Evolutionary conservation across 257 asterid genomes (phyloP).

Genomic region (Scutellaria baicalensis): DNA sequence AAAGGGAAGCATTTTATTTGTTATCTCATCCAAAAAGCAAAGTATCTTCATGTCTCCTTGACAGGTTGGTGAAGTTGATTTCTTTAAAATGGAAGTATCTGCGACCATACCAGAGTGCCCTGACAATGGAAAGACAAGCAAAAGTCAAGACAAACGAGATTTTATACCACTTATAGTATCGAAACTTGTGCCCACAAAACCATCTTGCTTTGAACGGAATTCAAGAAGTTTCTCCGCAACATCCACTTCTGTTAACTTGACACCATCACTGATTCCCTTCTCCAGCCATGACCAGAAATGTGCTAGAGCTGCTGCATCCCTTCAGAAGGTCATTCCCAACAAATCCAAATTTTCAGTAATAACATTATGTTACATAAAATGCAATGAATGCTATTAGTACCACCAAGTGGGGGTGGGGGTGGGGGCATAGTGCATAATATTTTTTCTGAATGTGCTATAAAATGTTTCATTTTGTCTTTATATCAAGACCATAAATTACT

Average conservation of each 20-base stretch:
- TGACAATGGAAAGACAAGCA: neutral
- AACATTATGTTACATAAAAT: neutral
- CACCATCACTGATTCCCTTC: slow-evolving; percentile 55
- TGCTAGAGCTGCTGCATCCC: slow-evolving; percentile 97
- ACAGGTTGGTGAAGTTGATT: neutral
- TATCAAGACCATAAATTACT: neutral
- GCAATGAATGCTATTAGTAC: neutral
- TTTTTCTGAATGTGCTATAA: neutral
- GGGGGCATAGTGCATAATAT: neutral
- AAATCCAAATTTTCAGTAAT: neutral
- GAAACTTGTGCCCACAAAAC: slow-evolving; percentile 86
- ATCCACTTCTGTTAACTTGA: slow-evolving; percentile 68
- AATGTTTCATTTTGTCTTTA: neutral
- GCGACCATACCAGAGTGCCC: neutral
- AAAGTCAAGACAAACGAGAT: slow-evolving; percentile 11
- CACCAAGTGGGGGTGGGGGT: neutral
- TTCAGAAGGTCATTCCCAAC: slow-evolving; percentile 22
- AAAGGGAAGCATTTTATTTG: no score
- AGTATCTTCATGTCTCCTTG: neutral
- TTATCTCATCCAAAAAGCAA: no score
- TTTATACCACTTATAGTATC: slow-evolving; percentile 94
- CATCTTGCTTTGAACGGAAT: slow-evolving; percentile 81
- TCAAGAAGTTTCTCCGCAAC: slow-evolving; percentile 80
- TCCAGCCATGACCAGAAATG: slow-evolving; percentile 97
- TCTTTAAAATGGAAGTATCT: neutral